These are phyloP conservation scores for Hypoxylon sp. DNA, from an alignment of 2,329 filamentous ascomycete species.

Conservation along the genomic window DNA sequence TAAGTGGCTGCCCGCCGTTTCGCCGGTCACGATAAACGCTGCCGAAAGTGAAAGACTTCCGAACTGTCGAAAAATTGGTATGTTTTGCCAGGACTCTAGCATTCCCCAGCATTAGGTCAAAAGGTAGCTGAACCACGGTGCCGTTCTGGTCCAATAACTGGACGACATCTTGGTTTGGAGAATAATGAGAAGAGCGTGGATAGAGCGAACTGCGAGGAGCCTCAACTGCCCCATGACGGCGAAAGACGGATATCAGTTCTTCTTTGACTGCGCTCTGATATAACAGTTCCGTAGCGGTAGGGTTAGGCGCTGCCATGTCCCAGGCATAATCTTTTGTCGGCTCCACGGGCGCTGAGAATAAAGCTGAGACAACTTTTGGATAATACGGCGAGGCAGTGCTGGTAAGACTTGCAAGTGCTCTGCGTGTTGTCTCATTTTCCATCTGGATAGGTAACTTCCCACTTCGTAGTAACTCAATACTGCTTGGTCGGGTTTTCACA, in stretches of 20 bases:
- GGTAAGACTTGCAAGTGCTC: slow-evolving; percentile 83
- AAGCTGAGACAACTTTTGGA: slow-evolving; percentile 86
- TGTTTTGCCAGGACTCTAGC: slow-evolving; percentile 86
- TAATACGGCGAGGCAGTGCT: slow-evolving; percentile 91
- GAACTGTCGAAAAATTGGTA: slow-evolving; percentile 70
- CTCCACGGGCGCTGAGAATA: slow-evolving; percentile 83
- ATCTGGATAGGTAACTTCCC: slow-evolving; percentile 91
- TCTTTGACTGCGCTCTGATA: slow-evolving; percentile 82
- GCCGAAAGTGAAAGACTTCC: slow-evolving; percentile 89
- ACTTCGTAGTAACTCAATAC: slow-evolving; percentile 84
- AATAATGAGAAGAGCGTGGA: slow-evolving; percentile 85
- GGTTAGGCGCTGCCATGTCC: slow-evolving; percentile 75
- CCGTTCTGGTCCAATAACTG: slow-evolving; percentile 86
- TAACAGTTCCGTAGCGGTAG: slow-evolving; percentile 73
- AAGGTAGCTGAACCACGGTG: slow-evolving; percentile 93
- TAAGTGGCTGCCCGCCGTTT: slow-evolving; percentile 84
- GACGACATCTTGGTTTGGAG: slow-evolving; percentile 74
- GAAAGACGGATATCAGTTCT: slow-evolving; percentile 82
- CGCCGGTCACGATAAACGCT: slow-evolving; percentile 86
- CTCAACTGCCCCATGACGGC: slow-evolving; percentile 90
- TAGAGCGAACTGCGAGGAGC: slow-evolving; percentile 81
- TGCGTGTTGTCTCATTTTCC: slow-evolving; percentile 90
- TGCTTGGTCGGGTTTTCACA: slow-evolving; percentile 85
- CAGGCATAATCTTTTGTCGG: slow-evolving; percentile 86
- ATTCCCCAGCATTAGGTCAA: slow-evolving; percentile 90